Conservation (phyloP, 208 protist species). For the Porcisia hertigi region DNA sequence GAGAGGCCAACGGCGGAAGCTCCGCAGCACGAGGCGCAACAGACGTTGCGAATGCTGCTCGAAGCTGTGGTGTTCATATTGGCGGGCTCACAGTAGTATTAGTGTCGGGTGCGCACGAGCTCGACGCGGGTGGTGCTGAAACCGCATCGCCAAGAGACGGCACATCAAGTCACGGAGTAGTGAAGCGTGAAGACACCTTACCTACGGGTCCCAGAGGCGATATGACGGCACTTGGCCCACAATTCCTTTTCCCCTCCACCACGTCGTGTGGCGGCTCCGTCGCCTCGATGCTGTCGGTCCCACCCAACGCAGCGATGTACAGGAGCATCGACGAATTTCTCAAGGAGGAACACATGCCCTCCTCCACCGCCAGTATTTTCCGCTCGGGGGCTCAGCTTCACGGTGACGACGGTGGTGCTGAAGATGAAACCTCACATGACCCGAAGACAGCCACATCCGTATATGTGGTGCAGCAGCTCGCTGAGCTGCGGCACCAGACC, state of each 20-base stretch:
- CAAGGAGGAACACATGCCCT: not conserved
- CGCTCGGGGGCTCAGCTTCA: conserved; percentile 17
- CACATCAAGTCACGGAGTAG: not conserved
- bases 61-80: conserved; percentile 34
- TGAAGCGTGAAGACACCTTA: not conserved
- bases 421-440: conserved; percentile 32
- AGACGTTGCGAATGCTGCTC: conserved; percentile 13
- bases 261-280: conserved; percentile 30
- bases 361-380: not conserved
- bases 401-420: conserved; percentile 18
- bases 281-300: conserved; percentile 22
- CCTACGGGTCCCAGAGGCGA: not conserved
- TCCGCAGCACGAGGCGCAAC: conserved; percentile 11
- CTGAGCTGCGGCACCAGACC: conserved; percentile 2
- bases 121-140: conserved; percentile 1
- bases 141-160: not conserved
- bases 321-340: not conserved
- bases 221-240: not conserved
- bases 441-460: conserved; percentile 40
- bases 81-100: conserved; percentile 41
- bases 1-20: not conserved
- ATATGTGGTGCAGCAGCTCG: conserved; percentile 34
- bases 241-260: conserved; percentile 29
- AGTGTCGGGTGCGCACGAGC: conserved; percentile 33
- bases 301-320: conserved; percentile 23